Evolutionary conservation across 1,284 basidiomycete genomes (phyloP).

Genomic region (Somion occarium): DNA sequence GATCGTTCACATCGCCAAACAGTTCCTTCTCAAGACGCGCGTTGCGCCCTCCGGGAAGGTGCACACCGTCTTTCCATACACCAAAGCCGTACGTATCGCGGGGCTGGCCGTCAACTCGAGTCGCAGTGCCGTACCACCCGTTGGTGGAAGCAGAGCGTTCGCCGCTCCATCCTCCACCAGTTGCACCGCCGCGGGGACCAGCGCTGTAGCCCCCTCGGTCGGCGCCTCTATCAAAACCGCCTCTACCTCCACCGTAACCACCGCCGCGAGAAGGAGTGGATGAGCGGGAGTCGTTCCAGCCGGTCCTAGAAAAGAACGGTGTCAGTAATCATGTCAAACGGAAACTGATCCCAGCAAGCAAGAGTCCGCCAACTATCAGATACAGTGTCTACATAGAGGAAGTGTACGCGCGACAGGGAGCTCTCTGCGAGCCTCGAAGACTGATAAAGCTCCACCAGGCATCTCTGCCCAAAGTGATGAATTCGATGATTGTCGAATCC

Average conservation of each 20-base stretch:
- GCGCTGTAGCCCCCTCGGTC: constrained; percentile 18
- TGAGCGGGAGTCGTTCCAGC: constrained; percentile 69
- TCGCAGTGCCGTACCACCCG: constrained; percentile 31
- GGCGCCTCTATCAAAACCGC: constrained; percentile 42
- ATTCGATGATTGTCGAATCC: no score
- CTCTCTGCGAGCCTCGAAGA: no score
- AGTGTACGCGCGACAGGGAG: no score
- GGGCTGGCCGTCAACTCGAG: constrained; percentile 34
- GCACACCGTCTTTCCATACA: constrained; percentile 86
- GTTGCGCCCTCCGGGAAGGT: constrained; percentile 80
- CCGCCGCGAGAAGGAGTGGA: constrained; percentile 53
- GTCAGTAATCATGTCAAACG: background rate
- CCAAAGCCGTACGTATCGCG: constrained; percentile 69
- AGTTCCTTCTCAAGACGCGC: constrained; percentile 92
- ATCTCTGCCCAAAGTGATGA: no score
- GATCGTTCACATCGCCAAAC: constrained; percentile 87
- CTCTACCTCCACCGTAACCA: constrained; percentile 39
- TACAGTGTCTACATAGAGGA: no score
- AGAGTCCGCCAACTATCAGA: no score
- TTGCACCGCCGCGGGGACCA: constrained; percentile 33
- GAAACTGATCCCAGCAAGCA: background rate
- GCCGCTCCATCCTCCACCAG: constrained; percentile 46
- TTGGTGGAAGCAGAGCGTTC: constrained; percentile 33
- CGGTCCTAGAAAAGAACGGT: constrained; percentile 39
- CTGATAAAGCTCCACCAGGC: no score